Evolutionary conservation across 2,329 filamentous ascomycete species (phyloP), one percentile per base, ranked within the genome.

Genomic region (Laburnicola sp.): DNA sequence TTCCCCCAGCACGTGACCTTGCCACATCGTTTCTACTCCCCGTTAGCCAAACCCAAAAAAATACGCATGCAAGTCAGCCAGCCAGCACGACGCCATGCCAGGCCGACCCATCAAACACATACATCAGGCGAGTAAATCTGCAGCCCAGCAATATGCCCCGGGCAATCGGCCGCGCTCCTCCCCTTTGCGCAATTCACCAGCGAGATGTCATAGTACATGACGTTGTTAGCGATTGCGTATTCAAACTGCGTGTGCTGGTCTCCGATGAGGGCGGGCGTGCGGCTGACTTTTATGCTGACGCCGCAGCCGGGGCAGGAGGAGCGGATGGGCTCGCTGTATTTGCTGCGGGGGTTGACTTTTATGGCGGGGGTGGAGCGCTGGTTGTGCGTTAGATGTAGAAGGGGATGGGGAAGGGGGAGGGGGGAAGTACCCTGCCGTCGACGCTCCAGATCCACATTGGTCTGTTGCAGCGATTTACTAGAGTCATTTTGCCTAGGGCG

Each of bases 251-350:
- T 35, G 45, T 41, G 36, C 28, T 40, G 35, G 21, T 31, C 45
- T 9, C 31, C 38, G 34, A 31, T 11, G 22, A 45, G 40, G 22
- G 44, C 39, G 2, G 7, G n/a, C 4, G 45, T 45, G n/a, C 37
- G 36, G 38, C 40, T 42, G 31, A 54, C 28, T 27, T 50, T 50
- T 3, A 54, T 21, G 26, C 26, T 40, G 22, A 54, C 47, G 11
- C 51, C 51, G 42, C 36, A 39, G 11, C 37, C 46, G 10, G 25
- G n/a, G 30, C 40, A 50, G 25, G 51, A 38, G 10, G 9, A 38
- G 22, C 51, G 47, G 22, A 54, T 39, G 23, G 40, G 40, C 35
- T 54, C 47, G n/a, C 16, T 46, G 30, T 54, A 43, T 9, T 25
- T 23, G 27, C 32, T 39, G 22, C 45, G 45, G 2, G 36, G 22